Evolutionary conservation across 2,329 filamentous ascomycete genomes (phyloP).

Genomic region (Curvularia eragrostidis): DNA sequence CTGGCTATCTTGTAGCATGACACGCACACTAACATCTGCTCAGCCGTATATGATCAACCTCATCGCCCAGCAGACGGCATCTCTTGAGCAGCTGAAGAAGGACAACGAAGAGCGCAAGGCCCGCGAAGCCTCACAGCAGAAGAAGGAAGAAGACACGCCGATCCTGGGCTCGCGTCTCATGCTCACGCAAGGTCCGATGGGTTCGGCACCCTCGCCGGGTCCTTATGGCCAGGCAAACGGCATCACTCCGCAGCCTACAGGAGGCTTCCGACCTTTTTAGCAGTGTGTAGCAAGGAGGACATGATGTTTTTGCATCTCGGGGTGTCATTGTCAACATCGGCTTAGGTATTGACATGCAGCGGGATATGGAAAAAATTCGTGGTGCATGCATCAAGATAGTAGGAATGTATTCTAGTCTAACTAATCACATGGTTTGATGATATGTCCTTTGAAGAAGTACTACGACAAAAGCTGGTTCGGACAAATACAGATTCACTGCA

Average conservation of each 20-base stretch:
- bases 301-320: neutral
- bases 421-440: conserved; percentile 23
- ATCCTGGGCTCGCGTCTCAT: conserved; percentile 92
- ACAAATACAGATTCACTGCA: no score
- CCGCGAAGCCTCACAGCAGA: conserved; percentile 74
- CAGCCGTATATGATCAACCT: conserved; percentile 98
- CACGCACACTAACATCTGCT: conserved; percentile 8
- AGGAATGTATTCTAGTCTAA: conserved; percentile 43
- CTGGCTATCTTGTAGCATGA: neutral
- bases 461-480: no score
- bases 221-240: conserved; percentile 84
- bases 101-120: conserved; percentile 95
- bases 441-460: no score
- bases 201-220: conserved; percentile 64
- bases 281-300: neutral
- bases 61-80: conserved; percentile 85
- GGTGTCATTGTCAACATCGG: conserved; percentile 16
- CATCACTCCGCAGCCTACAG: conserved; percentile 86
- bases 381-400: conserved; percentile 28
- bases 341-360: conserved; percentile 37
- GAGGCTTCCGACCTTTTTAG: conserved; percentile 55
- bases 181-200: conserved; percentile 87
- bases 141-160: conserved; percentile 90
- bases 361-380: conserved; percentile 40
- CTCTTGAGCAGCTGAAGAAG: conserved; percentile 83